Evolutionary conservation across 495 filamentous ascomycete species (phyloP), one percentile per base, ranked within the genome.

Genomic region (Mycothermus thermophilus): DNA sequence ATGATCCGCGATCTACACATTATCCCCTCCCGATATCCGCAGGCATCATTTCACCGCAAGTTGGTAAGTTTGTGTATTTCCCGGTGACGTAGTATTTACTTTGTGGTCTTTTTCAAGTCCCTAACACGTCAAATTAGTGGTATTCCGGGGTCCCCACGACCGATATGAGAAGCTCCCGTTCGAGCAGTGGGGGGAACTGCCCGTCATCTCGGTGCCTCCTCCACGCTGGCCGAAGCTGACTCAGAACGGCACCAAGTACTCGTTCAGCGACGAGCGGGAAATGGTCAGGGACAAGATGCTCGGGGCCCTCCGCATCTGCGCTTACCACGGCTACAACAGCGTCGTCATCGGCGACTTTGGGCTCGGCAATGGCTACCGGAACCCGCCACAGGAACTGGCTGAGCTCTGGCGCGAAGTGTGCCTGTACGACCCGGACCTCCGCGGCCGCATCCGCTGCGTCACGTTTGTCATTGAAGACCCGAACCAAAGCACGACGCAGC

Each of bases 341-440:
- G 53, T 84, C 12, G 75, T 75, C 42, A 66, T 83, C 32, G 77
- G 78, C 13, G 74, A 76, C 15, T 84, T 83, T 52, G 79, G 79
- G 5, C 60, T 77, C 2, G 79, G 79, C 1, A 75, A 75, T 30
- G 70, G 71, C 24, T 77, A 79, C 50, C 67, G 72, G 28, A 84
- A 84, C 44, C 79, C 79, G 16, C 64, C 72, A 3, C 52, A 61
- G 35, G 77, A 83, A 48, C 62, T 84, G 10, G 76, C 79, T 22
- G 62, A 62, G 34, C 67, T 83, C 39, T 84, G 79, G 79, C 62
- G 72, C 36, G 71, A 77, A 35, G 58, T 81, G 2, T 59, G 81
- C 2, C 71, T 79, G 30, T 64, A 69, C 32, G 72, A 79, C 35
- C 59, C 64, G 0, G 79, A 84, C 42, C 74, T 83, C 30, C 53